Evolutionary conservation across 306 rosid genomes (phyloP), one percentile per base, ranked within the genome.

Genomic region (Rosa lucieae): DNA sequence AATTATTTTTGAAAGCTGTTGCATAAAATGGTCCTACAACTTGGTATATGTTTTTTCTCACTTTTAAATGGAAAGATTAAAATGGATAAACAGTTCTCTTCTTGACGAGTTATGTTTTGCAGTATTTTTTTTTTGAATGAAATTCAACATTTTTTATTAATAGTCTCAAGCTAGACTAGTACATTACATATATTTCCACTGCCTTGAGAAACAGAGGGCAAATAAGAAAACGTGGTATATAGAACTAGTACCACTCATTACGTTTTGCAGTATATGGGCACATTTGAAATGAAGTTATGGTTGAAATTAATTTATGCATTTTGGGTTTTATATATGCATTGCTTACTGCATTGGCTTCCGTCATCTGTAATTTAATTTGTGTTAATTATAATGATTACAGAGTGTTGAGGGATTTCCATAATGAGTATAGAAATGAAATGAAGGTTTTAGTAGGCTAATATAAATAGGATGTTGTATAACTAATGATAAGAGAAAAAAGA

Each of bases 21-120:
- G 66, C 70, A 79, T 70, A 26, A 70, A 40, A 21, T 75, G 85
- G 84, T 49, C 90, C 76, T 42, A 79, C 72, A 29, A 65, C 5
- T 35, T 65, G 21, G 70, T 37, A 35, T 35, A 15, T 35, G 44
- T 65, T 32, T 3, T 67, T 40, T 17, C 21, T 39, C 49, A 67
- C 26, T 12, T 63, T 63, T 32, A 63, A 63, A 32, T 63, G 8
- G 39, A 61, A 29, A 59, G 0, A 59, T 10, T 14, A 32, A 32
- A 67, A 39, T 67, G 5, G 23, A 39, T 42, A 6, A 67, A 67
- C 71, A 6, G 15, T 5, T 20, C 71, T 39, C 48, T 39, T 39
- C 70, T 0, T 6, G 46, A 65, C 70, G n/a, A 17, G 68, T n/a
- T n/a, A n/a, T n/a, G n/a, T n/a, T n/a, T n/a, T n/a, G n/a, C n/a